Evolutionary conservation across 1,284 basidiomycete genomes (phyloP).

Genomic region (Pascua sp.): DNA sequence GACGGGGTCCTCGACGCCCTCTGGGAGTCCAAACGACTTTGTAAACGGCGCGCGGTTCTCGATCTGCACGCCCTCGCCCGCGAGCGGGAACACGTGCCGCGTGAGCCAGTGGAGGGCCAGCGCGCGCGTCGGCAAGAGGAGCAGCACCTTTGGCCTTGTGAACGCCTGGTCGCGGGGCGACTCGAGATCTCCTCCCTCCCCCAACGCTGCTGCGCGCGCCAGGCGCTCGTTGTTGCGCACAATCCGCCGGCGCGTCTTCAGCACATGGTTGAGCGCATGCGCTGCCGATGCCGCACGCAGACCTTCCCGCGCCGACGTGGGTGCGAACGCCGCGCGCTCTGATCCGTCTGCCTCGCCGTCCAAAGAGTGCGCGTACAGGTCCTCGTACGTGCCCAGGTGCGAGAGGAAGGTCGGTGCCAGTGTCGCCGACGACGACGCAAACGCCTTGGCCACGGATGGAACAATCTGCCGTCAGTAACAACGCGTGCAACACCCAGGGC

Average conservation of each 20-base stretch:
- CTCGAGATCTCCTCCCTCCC: conserved; percentile 53
- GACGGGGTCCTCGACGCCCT: conserved; percentile 72
- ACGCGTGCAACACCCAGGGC: background rate
- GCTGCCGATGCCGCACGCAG: conserved; percentile 66
- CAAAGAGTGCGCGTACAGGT: conserved; percentile 67
- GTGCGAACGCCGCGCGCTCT: conserved; percentile 26
- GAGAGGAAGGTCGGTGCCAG: conserved; percentile 63
- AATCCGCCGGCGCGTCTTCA: conserved; percentile 88
- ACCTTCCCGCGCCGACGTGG: conserved; percentile 44
- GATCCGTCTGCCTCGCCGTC: conserved; percentile 50
- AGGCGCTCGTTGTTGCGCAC: conserved; percentile 92
- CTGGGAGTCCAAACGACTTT: conserved; percentile 79
- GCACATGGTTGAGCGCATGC: conserved; percentile 78
- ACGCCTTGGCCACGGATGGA: conserved; percentile 55
- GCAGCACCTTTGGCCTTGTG: conserved; percentile 87
- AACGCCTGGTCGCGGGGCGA: conserved; percentile 90
- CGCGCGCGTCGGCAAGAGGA: conserved; percentile 89
- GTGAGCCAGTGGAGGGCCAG: conserved; percentile 72
- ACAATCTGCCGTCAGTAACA: conserved; percentile 52
- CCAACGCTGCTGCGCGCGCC: conserved; percentile 55
- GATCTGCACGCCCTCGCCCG: conserved; percentile 63
- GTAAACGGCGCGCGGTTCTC: conserved; percentile 82
- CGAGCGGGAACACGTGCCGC: conserved; percentile 65
- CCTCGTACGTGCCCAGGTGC: conserved; percentile 56
- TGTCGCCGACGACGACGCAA: conserved; percentile 17